Percentiles rank a stretch among this genome's conserved stretches.
These are phyloP conservation scores for Letharia columbiana DNA, from an alignment of 495 filamentous ascomycete genomes.

Conservation along the genomic window DNA sequence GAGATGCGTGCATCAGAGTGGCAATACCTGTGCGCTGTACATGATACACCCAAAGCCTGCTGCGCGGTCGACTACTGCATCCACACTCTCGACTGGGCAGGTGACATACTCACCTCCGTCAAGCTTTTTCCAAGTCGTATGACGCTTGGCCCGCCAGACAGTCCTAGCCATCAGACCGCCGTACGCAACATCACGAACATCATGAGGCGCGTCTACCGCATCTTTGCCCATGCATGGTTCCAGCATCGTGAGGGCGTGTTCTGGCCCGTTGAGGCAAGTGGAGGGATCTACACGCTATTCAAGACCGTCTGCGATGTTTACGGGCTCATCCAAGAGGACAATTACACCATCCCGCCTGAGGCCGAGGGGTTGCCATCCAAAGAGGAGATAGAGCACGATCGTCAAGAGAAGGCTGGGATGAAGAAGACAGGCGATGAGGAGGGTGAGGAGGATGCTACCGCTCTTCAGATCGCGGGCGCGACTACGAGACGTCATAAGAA, in stretches of 20 bases:
- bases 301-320: constrained; percentile 94
- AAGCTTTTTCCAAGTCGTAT: constrained; percentile 90
- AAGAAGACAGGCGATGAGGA: constrained; percentile 65
- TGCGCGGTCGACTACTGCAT: constrained; percentile 98
- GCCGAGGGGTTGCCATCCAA: constrained; percentile 56
- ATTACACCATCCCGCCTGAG: constrained; percentile 88
- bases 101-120: constrained; percentile 76
- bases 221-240: constrained; percentile 98
- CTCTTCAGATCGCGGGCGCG: constrained; percentile 45
- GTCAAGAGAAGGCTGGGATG: constrained; percentile 27
- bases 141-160: constrained; percentile 57
- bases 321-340: constrained; percentile 79
- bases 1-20: constrained; percentile 98
- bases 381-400: constrained; percentile 13
- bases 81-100: constrained; percentile 95
- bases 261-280: constrained; percentile 83
- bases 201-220: constrained; percentile 85
- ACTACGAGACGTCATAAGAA: constrained; percentile 67
- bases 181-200: constrained; percentile 87
- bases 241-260: constrained; percentile 83
- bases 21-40: constrained; percentile 98
- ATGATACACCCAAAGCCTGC: constrained; percentile 88
- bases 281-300: constrained; percentile 88
- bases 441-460: constrained; percentile 25
- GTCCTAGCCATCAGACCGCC: constrained; percentile 48